Evolutionary conservation across 257 asterid genomes (phyloP).

Genomic region (Coffea canephora): DNA sequence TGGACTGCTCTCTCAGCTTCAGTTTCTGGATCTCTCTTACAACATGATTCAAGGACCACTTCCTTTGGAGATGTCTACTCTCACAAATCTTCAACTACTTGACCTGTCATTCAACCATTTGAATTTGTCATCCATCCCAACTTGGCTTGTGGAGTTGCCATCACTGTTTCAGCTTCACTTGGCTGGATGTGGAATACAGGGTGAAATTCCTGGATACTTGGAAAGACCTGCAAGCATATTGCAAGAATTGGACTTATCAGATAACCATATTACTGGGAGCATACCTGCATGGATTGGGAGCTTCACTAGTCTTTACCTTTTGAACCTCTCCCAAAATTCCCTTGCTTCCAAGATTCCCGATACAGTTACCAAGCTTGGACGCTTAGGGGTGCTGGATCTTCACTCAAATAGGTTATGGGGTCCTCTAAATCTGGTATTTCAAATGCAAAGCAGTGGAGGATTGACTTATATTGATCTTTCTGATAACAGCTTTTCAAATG

Average conservation of each 20-base stretch:
- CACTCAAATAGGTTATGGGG: constrained; percentile 53
- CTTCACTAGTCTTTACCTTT: constrained; percentile 28
- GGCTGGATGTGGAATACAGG: constrained; percentile 57
- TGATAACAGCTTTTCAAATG: constrained; percentile 39
- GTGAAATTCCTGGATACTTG: constrained; percentile 38
- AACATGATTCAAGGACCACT: constrained; percentile 63
- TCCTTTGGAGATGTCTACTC: constrained; percentile 43
- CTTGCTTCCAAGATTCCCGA: constrained; percentile 44
- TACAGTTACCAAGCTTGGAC: constrained; percentile 34
- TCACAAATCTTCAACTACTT: constrained; percentile 42
- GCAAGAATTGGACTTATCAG: constrained; percentile 56
- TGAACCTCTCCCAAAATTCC: constrained; percentile 44
- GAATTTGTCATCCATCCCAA: constrained; percentile 45
- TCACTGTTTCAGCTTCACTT: constrained; percentile 39
- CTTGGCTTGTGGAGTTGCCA: constrained; percentile 51
- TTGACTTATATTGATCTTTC: constrained; percentile 51
- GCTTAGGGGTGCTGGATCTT: constrained; percentile 45
- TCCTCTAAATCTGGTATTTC: constrained; percentile 33
- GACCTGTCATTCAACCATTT: constrained; percentile 55
- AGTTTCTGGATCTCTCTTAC: constrained; percentile 26
- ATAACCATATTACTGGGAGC: constrained; percentile 42
- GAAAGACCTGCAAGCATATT: constrained; percentile 20
- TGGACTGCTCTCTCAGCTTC: constrained; percentile 36
- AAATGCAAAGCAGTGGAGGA: constrained; percentile 22
- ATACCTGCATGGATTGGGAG: constrained; percentile 59